Evolutionary conservation across 1,139 yeast species (phyloP).

Genomic region (Kurtzmaniella natalensis): DNA sequence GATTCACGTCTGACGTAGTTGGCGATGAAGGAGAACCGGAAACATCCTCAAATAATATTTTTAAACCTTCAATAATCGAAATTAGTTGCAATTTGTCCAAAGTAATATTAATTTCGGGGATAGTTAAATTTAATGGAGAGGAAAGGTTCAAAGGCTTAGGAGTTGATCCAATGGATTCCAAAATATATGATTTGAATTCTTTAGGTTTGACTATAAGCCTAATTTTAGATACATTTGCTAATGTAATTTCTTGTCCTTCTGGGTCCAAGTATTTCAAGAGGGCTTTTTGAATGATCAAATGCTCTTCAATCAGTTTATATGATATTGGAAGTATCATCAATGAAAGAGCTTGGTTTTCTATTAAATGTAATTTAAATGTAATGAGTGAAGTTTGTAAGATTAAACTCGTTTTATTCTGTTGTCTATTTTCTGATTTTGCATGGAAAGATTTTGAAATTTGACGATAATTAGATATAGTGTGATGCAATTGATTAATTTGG

Average conservation of each 20-base stretch:
- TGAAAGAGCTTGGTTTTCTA: slow-evolving; percentile 12
- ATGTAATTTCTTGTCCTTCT: slow-evolving; percentile 9
- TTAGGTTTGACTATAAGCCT: slow-evolving; percentile 14
- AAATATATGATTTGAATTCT: slow-evolving; percentile 24
- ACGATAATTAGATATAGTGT: background rate
- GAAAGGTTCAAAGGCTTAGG: slow-evolving; percentile 20
- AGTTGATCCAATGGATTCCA: slow-evolving; percentile 13
- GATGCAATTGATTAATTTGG: background rate
- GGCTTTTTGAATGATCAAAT: slow-evolving; percentile 28
- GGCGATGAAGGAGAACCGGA: background rate
- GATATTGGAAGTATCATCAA: slow-evolving; percentile 33
- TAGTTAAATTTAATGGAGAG: slow-evolving; percentile 15
- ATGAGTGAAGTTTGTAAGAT: slow-evolving; percentile 34
- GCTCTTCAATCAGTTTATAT: slow-evolving; percentile 26
- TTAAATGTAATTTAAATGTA: slow-evolving; percentile 12
- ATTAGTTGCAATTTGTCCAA: slow-evolving; percentile 13
- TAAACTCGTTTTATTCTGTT: too few species aligned
- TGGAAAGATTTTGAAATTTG: background rate
- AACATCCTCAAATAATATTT: background rate
- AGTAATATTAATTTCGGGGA: slow-evolving; percentile 17
- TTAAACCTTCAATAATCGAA: background rate
- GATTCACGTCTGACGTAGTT: too few species aligned
- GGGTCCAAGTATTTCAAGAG: slow-evolving; percentile 13
- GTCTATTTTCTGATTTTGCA: background rate
- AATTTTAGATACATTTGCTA: slow-evolving; percentile 20